A percentile compares a stretch with the other conserved stretches of the same genome.
These are phyloP conservation scores for Ceratocystis harringtonii DNA, from an alignment of 2,329 filamentous ascomycete species.

Conservation along the genomic window DNA sequence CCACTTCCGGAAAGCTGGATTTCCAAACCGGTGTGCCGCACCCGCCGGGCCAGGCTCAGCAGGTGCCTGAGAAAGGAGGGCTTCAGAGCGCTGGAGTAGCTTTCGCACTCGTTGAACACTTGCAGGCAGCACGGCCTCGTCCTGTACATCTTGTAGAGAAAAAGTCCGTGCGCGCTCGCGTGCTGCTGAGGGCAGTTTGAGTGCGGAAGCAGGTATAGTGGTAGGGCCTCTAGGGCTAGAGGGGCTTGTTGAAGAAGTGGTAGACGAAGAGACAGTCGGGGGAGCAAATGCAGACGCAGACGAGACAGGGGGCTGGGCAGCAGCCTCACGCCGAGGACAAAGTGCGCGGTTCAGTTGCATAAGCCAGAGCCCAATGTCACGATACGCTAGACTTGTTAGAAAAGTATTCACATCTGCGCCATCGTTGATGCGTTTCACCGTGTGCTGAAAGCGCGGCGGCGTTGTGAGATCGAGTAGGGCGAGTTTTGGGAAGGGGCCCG, in stretches of 20 bases:
- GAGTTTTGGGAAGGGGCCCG: constrained; percentile 24
- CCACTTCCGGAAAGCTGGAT: constrained; percentile 81
- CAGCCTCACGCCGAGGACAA: constrained; percentile 46
- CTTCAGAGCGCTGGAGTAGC: constrained; percentile 49
- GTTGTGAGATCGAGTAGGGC: constrained; percentile 33
- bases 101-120: constrained; percentile 49
- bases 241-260: too few species aligned
- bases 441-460: constrained; percentile 45
- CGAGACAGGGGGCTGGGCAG: neutral
- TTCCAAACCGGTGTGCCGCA: constrained; percentile 60
- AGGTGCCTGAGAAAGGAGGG: constrained; percentile 60
- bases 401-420: constrained; percentile 69
- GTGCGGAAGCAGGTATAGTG: neutral
- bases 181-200: constrained; percentile 20
- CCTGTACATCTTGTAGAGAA: neutral
- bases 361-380: constrained; percentile 73
- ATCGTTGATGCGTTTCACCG: constrained; percentile 72
- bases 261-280: neutral
- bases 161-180: constrained; percentile 12
- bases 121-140: constrained; percentile 25
- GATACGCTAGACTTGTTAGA: constrained; percentile 66
- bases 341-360: constrained; percentile 81
- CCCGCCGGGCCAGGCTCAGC: constrained; percentile 59
- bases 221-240: too few species aligned
- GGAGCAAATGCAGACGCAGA: neutral